These are phyloP conservation scores for Thelonectria rubi DNA, from an alignment of 2,329 filamentous ascomycete species.

Conservation along the genomic window DNA sequence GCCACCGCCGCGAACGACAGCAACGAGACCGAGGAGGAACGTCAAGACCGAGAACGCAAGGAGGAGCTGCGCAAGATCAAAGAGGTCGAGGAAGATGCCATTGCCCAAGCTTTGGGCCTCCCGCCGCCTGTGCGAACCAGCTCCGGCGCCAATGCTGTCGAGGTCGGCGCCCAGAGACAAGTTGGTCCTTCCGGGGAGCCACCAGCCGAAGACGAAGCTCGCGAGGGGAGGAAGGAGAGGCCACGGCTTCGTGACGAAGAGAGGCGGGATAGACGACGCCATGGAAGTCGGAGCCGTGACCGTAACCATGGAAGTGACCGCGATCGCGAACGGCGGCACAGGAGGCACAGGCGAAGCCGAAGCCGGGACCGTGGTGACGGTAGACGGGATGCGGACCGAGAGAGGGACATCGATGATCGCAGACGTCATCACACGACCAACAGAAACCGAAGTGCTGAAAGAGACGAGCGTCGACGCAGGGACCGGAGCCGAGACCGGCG, in stretches of 20 bases:
- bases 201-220: slow-evolving; percentile 36
- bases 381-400: slow-evolving; percentile 29
- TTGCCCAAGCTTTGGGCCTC: slow-evolving; percentile 83
- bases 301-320: slow-evolving; percentile 34
- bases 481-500: slow-evolving; percentile 37
- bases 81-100: slow-evolving; percentile 91
- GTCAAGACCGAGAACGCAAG: slow-evolving; percentile 67
- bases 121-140: slow-evolving; percentile 70
- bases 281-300: slow-evolving; percentile 51
- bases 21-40: slow-evolving; percentile 67
- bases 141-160: slow-evolving; percentile 74
- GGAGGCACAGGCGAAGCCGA: slow-evolving; percentile 46
- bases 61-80: slow-evolving; percentile 86
- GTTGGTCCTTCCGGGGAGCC: slow-evolving; percentile 43
- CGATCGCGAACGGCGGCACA: slow-evolving; percentile 43
- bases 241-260: slow-evolving; percentile 47
- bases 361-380: slow-evolving; percentile 43
- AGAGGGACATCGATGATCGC: slow-evolving; percentile 24
- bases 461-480: slow-evolving; percentile 29
- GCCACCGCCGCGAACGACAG: slow-evolving; percentile 56
- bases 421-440: slow-evolving; percentile 26
- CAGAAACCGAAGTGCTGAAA: slow-evolving; percentile 22
- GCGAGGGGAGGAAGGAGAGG: slow-evolving; percentile 42
- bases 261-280: slow-evolving; percentile 45
- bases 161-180: slow-evolving; percentile 58